A percentile compares a stretch with the other conserved stretches of the same genome.
phyloP scores from a whole-genome alignment of 1,284 basidiomycete genomes.

The Phellinidium pouzarii region DNA sequence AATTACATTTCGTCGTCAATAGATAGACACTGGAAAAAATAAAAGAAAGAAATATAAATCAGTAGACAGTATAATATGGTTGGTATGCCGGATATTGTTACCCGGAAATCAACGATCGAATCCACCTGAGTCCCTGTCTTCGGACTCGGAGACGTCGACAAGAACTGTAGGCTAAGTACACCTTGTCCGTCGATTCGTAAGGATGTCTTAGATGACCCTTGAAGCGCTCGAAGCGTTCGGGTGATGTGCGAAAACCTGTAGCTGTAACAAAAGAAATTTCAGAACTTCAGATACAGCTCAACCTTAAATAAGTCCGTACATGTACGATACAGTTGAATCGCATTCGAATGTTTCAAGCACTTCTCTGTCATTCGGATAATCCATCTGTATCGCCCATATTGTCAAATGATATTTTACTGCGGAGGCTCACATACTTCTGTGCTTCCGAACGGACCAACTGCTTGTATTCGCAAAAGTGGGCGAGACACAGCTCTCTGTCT shows the following conservation, averaged over 20 bases:
- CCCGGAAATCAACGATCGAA: constrained; percentile 81
- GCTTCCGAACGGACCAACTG: constrained; percentile 73
- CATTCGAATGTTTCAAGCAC: constrained; percentile 88
- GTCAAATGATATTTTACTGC: neutral
- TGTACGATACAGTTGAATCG: constrained; percentile 58
- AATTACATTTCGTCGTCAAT: constrained; percentile 6
- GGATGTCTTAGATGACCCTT: constrained; percentile 79
- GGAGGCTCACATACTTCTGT: constrained; percentile 55
- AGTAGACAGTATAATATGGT: neutral
- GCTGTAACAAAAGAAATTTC: constrained; percentile 35
- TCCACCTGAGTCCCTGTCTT: constrained; percentile 39
- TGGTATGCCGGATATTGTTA: constrained; percentile 36
- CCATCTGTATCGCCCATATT: constrained; percentile 53
- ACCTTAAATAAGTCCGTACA: constrained; percentile 37
- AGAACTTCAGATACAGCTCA: neutral
- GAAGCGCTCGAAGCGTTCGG: constrained; percentile 64
- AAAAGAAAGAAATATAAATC: no score
- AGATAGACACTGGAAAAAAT: constrained; percentile 19
- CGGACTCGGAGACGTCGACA: constrained; percentile 63
- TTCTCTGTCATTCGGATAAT: constrained; percentile 86
- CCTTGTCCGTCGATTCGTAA: constrained; percentile 78
- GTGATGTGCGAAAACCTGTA: constrained; percentile 75
- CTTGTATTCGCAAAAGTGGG: constrained; percentile 68
- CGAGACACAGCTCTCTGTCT: constrained; percentile 25
- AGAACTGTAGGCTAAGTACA: constrained; percentile 77